phyloP scores from a whole-genome alignment of 345 rosid genomes.

The Citrus inodora region DNA sequence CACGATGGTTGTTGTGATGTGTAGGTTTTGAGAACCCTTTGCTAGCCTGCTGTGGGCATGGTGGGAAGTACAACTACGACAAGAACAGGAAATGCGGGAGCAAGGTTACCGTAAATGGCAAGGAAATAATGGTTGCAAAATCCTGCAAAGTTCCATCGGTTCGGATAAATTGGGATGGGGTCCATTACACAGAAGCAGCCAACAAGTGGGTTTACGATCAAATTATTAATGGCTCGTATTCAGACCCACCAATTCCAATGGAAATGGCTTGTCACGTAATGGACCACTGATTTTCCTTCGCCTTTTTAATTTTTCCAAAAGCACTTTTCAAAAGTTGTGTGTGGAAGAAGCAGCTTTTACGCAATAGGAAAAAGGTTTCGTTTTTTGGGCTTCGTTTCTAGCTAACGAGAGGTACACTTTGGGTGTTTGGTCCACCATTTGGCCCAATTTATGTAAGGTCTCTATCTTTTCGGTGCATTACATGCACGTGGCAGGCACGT shows the following conservation, averaged over 20 bases:
- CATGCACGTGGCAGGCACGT: slow-evolving; percentile 1
- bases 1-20: background rate
- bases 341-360: background rate
- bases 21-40: slow-evolving; percentile 51
- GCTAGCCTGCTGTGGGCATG: slow-evolving; percentile 67
- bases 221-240: slow-evolving; percentile 40
- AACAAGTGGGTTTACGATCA: slow-evolving; percentile 51
- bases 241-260: slow-evolving; percentile 52
- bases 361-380: background rate
- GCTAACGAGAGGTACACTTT: background rate
- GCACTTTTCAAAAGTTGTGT: slow-evolving; percentile 6
- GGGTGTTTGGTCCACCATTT: slow-evolving; percentile 9
- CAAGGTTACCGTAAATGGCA: slow-evolving; percentile 36
- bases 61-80: slow-evolving; percentile 68
- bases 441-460: slow-evolving; percentile 1
- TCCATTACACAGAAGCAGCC: slow-evolving; percentile 69
- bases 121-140: slow-evolving; percentile 36
- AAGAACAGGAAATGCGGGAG: slow-evolving; percentile 44
- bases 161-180: slow-evolving; percentile 66
- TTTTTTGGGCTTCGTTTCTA: slow-evolving; percentile 6
- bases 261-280: slow-evolving; percentile 39
- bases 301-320: background rate
- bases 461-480: background rate
- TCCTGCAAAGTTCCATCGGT: slow-evolving; percentile 51
- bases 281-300: background rate